Conservation (phyloP, 2,329 filamentous ascomycete species). For the Fusarium sp. region DNA sequence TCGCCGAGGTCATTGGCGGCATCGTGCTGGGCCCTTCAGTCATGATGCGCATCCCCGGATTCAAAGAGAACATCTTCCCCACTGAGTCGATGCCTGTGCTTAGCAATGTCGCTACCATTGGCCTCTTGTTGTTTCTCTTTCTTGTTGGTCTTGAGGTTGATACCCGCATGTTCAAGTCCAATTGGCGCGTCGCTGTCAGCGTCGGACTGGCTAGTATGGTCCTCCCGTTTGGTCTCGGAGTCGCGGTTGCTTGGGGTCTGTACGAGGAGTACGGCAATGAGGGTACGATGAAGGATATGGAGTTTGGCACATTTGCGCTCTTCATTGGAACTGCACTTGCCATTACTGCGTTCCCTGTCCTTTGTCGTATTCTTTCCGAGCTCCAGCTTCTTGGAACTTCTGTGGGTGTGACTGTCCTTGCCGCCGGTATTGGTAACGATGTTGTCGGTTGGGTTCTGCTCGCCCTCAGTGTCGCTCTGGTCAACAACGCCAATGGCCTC, state of each 20-base stretch:
- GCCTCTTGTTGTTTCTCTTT: slow-evolving; percentile 87
- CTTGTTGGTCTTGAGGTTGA: slow-evolving; percentile 91
- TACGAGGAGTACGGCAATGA: slow-evolving; percentile 77
- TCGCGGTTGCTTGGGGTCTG: slow-evolving; percentile 83
- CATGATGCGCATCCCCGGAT: slow-evolving; percentile 87
- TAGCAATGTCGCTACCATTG: slow-evolving; percentile 83
- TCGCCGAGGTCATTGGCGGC: slow-evolving; percentile 87
- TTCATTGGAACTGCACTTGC: slow-evolving; percentile 95
- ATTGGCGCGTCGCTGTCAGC: slow-evolving; percentile 83
- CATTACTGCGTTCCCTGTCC: slow-evolving; percentile 91
- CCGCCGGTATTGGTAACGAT: slow-evolving; percentile 93
- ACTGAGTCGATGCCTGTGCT: slow-evolving; percentile 79
- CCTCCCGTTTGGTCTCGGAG: slow-evolving; percentile 85
- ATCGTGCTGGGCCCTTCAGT: slow-evolving; percentile 89
- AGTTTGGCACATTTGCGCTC: slow-evolving; percentile 68
- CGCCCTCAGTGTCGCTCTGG: slow-evolving; percentile 91
- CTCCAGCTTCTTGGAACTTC: slow-evolving; percentile 85
- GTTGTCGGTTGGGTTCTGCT: slow-evolving; percentile 83
- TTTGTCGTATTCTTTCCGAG: slow-evolving; percentile 93
- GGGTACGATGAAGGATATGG: slow-evolving; percentile 56
- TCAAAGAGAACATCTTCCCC: slow-evolving; percentile 83
- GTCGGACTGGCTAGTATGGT: slow-evolving; percentile 85
- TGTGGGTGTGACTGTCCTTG: slow-evolving; percentile 89
- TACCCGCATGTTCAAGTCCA: slow-evolving; percentile 79
- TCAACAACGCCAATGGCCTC: slow-evolving; percentile 86